Evolutionary conservation across 2,329 filamentous ascomycete species (phyloP), one percentile per base, ranked within the genome.

Genomic region (Cordyceps farinosa): DNA sequence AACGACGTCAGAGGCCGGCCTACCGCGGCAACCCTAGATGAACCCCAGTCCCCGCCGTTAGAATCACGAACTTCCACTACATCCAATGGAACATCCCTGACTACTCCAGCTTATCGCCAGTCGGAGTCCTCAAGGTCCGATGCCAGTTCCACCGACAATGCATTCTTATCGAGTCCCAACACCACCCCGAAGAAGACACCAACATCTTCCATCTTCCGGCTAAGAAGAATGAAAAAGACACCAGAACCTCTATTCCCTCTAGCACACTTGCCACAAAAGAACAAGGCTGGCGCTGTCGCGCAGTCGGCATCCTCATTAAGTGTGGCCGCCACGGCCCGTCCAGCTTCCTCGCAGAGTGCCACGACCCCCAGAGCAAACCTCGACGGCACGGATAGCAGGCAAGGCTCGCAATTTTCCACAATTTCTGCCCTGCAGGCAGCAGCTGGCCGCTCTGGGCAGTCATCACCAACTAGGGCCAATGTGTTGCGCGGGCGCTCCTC

Each of bases 51-150:
- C 32, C 72, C 72, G 44, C 70, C 70, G 45, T 69, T 70, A 30
- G 74, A 73, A 42, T 70, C 70, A 32, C 72, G 71, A 63, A 68
- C 69, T 17, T 70, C 69, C 4, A 66, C 67, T 34, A 66, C 65
- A 17, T 70, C 70, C 40, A 74, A 73, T 57, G 71, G 70, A 50
- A 70, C 70, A 29, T 81, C 85, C 3, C 78, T 91, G 78, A 63
- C 75, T 76, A 67, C 80, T 73, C 69, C 79, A 72, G 61, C 78
- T 76, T 55, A 80, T 74, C 69, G 83, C 77, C 70, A 72, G 75
- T 67, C 76, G 72, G 94, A 97, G 71, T 97, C 94, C 1, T 97
- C 92, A 2, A 86, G 90, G 68, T 97, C 94, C 34, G 93, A 97
- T 74, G 90, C 86, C 51, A 96, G 91, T 76, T 90, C 88, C 17